Evolutionary conservation across 441 rosid genomes (phyloP).

Genomic region (Gossypium laxum): DNA sequence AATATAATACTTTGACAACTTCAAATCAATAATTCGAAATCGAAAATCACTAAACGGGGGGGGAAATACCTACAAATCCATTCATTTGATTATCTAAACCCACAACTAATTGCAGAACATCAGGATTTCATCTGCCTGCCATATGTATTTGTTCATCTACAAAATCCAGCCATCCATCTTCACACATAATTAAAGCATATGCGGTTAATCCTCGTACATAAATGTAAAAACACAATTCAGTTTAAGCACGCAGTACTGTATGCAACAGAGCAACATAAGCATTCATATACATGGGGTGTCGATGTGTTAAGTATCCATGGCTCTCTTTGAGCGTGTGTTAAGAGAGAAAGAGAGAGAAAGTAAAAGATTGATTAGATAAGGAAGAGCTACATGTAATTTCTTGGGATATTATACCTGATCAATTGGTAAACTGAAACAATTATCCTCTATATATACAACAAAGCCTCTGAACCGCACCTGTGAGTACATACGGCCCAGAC

Average conservation of each 20-base stretch:
- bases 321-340: not conserved
- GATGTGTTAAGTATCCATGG: not conserved
- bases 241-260: not conserved
- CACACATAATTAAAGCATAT: not conserved
- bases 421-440: slow-evolving; percentile 36
- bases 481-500: slow-evolving; percentile 23
- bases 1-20: not conserved
- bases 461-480: slow-evolving; percentile 30
- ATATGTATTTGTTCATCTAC: not conserved
- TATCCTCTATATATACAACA: slow-evolving; percentile 52
- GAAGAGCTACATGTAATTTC: slow-evolving; percentile 32
- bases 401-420: slow-evolving; percentile 33
- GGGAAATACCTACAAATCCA: not conserved
- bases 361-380: slow-evolving; percentile 26
- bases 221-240: not conserved
- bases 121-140: not conserved
- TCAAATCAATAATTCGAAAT: not conserved
- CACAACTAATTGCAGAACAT: not conserved
- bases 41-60: not conserved
- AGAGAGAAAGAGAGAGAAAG: not conserved
- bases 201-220: not conserved
- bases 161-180: not conserved
- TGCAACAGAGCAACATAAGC: not conserved
- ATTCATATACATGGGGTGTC: not conserved
- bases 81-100: not conserved